Percentiles rank a stretch among this genome's conserved stretches.
phyloP scores from a whole-genome alignment of 1,284 basidiomycete genomes.

The Tetrapyrgos nigripes region DNA sequence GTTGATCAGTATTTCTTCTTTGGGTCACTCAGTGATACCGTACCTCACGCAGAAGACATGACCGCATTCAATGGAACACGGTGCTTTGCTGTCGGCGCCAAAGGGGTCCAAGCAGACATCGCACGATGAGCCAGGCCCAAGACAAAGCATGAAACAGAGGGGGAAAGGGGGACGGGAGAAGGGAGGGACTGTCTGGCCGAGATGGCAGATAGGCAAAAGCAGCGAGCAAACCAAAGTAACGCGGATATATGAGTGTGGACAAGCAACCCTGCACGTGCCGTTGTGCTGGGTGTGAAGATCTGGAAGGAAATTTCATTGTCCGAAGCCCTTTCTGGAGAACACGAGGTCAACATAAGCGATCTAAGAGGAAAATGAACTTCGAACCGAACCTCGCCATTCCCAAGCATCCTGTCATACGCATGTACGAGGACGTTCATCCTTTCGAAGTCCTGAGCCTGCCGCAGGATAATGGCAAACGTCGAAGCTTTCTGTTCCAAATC shows the following conservation, averaged over 20 bases:
- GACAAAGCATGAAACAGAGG: slow-evolving; percentile 49
- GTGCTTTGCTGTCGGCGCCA: slow-evolving; percentile 44
- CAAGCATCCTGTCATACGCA: too few species aligned
- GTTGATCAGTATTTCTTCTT: slow-evolving; percentile 2
- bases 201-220: slow-evolving; percentile 22
- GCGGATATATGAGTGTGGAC: slow-evolving; percentile 17
- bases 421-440: too few species aligned
- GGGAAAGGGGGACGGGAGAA: slow-evolving; percentile 21
- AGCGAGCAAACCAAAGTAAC: slow-evolving; percentile 12
- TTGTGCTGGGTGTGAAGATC: slow-evolving; percentile 13
- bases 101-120: slow-evolving; percentile 60
- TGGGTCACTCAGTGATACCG: slow-evolving; percentile 24
- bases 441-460: too few species aligned
- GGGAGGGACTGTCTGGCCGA: slow-evolving; percentile 19
- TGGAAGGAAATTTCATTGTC: slow-evolving; percentile 8
- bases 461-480: too few species aligned
- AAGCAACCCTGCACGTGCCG: slow-evolving; percentile 25
- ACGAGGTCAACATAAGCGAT: slow-evolving; percentile 16
- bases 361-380: slow-evolving; percentile 35
- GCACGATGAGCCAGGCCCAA: slow-evolving; percentile 54
- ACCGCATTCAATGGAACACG: slow-evolving; percentile 56
- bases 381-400: too few species aligned
- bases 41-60: slow-evolving; percentile 58
- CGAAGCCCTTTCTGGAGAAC: slow-evolving; percentile 23
- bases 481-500: background rate